Percentiles rank a stretch among this genome's conserved stretches.
These are phyloP conservation scores for Nakaseomyces nivariensis DNA, from an alignment of 1,139 yeast genomes.

Conservation along the genomic window DNA sequence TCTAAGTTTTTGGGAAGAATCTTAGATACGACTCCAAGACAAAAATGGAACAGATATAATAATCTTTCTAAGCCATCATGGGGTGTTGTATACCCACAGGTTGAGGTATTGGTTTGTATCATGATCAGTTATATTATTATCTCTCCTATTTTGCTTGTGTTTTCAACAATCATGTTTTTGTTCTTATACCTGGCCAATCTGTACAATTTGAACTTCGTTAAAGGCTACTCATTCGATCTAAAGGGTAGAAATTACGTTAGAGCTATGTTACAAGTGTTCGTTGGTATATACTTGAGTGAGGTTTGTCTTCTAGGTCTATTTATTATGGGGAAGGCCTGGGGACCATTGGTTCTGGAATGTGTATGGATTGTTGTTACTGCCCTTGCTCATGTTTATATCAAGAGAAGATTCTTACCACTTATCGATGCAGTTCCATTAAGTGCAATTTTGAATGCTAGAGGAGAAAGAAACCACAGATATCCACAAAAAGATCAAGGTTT, in stretches of 20 bases:
- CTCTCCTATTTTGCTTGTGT: constrained; percentile 63
- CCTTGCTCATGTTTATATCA: constrained; percentile 45
- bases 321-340: constrained; percentile 65
- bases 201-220: constrained; percentile 46
- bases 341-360: constrained; percentile 55
- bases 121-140: constrained; percentile 66
- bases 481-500: constrained; percentile 55
- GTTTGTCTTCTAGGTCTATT: constrained; percentile 57
- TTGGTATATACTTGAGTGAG: constrained; percentile 58
- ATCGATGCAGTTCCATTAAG: constrained; percentile 67
- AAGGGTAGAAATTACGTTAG: constrained; percentile 60
- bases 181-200: constrained; percentile 55
- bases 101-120: constrained; percentile 62
- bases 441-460: constrained; percentile 52
- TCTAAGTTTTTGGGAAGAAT: constrained; percentile 32
- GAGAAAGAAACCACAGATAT: constrained; percentile 34
- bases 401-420: constrained; percentile 49
- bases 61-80: constrained; percentile 43
- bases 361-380: constrained; percentile 44
- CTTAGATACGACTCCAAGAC: constrained; percentile 57
- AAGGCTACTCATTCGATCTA: constrained; percentile 46
- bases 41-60: constrained; percentile 45
- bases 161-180: constrained; percentile 50
- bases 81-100: constrained; percentile 70
- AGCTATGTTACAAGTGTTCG: constrained; percentile 56